Evolutionary conservation across 164 flowering plant species (phyloP).

Genomic region (Liquidambar formosana): DNA sequence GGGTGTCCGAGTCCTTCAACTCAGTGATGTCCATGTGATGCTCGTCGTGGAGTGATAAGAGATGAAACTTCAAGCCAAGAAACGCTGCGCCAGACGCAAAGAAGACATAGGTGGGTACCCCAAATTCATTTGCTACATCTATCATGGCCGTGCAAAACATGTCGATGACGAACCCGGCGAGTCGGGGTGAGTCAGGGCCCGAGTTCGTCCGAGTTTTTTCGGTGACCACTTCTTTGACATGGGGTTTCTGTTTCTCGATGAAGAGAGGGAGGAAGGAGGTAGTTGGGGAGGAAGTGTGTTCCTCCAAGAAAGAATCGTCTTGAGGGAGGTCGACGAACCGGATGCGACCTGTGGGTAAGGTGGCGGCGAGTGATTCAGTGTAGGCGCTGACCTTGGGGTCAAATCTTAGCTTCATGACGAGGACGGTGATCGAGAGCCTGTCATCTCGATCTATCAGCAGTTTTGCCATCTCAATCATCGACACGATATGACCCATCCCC

Average conservation of each 20-base stretch:
- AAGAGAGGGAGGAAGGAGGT: no score
- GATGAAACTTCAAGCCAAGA: constrained; percentile 21
- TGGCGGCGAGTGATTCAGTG: background rate
- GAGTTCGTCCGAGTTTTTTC: no score
- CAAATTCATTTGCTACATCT: no score
- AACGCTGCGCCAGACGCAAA: no score
- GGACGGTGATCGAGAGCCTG: constrained; percentile 24
- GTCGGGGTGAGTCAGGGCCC: background rate
- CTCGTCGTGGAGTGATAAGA: constrained; percentile 6
- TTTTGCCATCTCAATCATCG: constrained; percentile 27
- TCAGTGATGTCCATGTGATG: background rate
- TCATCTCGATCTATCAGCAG: constrained; percentile 14
- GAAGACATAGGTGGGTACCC: no score
- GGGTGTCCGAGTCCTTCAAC: constrained; percentile 16
- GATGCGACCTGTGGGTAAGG: background rate
- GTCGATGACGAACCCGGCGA: no score
- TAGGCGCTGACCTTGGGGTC: background rate
- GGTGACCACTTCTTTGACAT: no score
- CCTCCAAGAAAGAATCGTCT: no score
- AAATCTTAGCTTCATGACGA: constrained; percentile 15
- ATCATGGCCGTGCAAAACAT: constrained; percentile 26
- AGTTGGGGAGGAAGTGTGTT: background rate
- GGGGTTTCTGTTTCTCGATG: no score
- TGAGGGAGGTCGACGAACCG: no score
- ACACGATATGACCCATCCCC: constrained; percentile 19